A percentile compares a stretch with the other conserved stretches of the same genome.
Conservation (phyloP, 106 monocot species). For the Dioscorea alata region DNA sequence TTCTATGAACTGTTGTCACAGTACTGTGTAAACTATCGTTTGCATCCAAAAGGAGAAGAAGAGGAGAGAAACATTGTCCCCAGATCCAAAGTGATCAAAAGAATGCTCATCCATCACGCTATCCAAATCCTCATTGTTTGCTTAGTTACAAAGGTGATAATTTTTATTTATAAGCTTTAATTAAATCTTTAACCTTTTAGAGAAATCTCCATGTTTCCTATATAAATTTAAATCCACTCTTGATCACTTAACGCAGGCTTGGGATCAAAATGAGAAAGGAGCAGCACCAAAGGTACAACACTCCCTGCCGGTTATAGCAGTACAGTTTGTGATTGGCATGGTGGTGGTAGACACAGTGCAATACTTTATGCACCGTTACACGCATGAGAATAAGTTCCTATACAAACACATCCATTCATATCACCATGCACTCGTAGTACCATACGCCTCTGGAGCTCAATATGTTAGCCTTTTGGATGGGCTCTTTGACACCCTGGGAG, state of each 20-base stretch:
- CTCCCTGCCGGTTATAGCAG: too few relatives aligned
- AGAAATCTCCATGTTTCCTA: too few relatives aligned
- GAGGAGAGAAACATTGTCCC: constrained; percentile 19
- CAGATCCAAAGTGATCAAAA: too few relatives aligned
- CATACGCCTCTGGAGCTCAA: not conserved
- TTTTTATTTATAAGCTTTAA: too few relatives aligned
- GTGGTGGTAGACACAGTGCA: not conserved
- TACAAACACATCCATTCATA: not conserved
- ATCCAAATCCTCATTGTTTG: constrained; percentile 6
- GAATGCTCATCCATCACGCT: constrained; percentile 22
- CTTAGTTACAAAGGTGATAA: not conserved
- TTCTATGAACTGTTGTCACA: constrained; percentile 10
- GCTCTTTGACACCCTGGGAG: not conserved
- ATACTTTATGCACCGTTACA: not conserved
- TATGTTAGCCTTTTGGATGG: not conserved
- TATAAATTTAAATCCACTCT: too few relatives aligned
- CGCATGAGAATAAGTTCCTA: not conserved
- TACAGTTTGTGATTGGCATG: too few relatives aligned
- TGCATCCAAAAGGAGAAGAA: constrained; percentile 25
- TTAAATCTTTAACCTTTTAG: too few relatives aligned
- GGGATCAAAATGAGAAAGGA: too few relatives aligned
- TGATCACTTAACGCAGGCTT: too few relatives aligned
- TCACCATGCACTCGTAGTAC: not conserved
- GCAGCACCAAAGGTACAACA: too few relatives aligned
- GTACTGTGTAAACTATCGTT: constrained; percentile 11